phyloP scores from a whole-genome alignment of 768 basidiomycete species.

The Mrakia gelida region DNA sequence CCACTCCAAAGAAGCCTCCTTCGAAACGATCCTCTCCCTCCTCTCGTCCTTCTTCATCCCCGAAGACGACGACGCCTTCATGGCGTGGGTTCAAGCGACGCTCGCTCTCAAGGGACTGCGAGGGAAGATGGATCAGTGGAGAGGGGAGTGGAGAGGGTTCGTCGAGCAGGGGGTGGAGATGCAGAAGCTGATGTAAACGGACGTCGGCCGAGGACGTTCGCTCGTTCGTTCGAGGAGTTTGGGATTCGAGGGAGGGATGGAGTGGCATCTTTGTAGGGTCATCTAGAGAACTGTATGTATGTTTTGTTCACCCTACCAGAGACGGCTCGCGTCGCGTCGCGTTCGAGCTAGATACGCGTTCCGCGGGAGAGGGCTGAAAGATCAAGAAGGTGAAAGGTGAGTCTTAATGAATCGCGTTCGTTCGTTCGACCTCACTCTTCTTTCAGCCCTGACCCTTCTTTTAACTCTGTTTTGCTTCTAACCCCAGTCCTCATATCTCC shows the following conservation, averaged over 20 bases:
- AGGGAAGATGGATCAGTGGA: constrained; percentile 67
- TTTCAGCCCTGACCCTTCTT: no score
- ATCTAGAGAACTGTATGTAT: no score
- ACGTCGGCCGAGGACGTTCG: background rate
- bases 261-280: no score
- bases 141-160: constrained; percentile 67
- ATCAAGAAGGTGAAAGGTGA: no score
- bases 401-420: no score
- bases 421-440: no score
- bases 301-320: no score
- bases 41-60: constrained; percentile 93
- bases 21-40: constrained; percentile 86
- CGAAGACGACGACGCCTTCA: constrained; percentile 75
- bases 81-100: constrained; percentile 71
- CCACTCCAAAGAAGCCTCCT: constrained; percentile 66
- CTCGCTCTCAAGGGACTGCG: constrained; percentile 63
- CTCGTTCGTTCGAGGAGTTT: background rate
- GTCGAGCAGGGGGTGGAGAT: constrained; percentile 43
- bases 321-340: no score
- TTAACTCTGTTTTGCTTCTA: no score
- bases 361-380: no score
- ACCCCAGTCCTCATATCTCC: no score
- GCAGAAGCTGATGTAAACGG: constrained; percentile 17
- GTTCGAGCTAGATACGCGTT: no score
- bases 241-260: background rate